A percentile compares a stretch with the other conserved stretches of the same genome.
phyloP scores from a whole-genome alignment of 371 early-diverging fungal species.

The Rhizopus delemar region DNA sequence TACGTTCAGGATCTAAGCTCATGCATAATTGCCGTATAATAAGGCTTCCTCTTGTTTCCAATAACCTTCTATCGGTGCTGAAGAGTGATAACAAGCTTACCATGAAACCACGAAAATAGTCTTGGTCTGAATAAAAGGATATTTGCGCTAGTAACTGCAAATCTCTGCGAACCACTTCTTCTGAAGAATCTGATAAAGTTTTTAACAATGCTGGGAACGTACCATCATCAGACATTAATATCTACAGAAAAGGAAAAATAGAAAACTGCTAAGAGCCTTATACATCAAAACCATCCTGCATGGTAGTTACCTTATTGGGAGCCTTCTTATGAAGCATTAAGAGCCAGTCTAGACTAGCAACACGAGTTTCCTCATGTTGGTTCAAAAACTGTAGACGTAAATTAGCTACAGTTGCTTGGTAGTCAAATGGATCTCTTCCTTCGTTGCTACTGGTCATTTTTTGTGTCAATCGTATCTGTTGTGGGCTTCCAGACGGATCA shows the following conservation, averaged over 20 bases:
- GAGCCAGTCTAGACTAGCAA: constrained; percentile 89
- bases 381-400: constrained; percentile 77
- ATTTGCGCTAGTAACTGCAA: constrained; percentile 92
- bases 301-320: constrained; percentile 60
- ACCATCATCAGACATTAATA: constrained; percentile 74
- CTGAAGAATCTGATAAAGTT: constrained; percentile 86
- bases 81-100: constrained; percentile 79
- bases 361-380: constrained; percentile 84
- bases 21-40: constrained; percentile 89
- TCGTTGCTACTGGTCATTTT: neutral
- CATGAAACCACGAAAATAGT: constrained; percentile 80
- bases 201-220: constrained; percentile 81
- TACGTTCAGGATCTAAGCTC: constrained; percentile 81
- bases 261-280: too few species aligned
- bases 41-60: constrained; percentile 83
- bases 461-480: constrained; percentile 1
- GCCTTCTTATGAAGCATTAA: constrained; percentile 88
- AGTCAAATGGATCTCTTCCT: constrained; percentile 69
- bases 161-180: constrained; percentile 86
- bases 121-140: constrained; percentile 75
- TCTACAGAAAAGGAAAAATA: constrained; percentile 27
- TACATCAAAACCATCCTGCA: neutral
- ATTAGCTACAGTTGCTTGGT: constrained; percentile 72
- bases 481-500: constrained; percentile 25
- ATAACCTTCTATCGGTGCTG: constrained; percentile 78